Evolutionary conservation across 2,329 filamentous ascomycete species (phyloP), one percentile per base, ranked within the genome.

Genomic region (Pseudopyrenochaeta lycopersici): DNA sequence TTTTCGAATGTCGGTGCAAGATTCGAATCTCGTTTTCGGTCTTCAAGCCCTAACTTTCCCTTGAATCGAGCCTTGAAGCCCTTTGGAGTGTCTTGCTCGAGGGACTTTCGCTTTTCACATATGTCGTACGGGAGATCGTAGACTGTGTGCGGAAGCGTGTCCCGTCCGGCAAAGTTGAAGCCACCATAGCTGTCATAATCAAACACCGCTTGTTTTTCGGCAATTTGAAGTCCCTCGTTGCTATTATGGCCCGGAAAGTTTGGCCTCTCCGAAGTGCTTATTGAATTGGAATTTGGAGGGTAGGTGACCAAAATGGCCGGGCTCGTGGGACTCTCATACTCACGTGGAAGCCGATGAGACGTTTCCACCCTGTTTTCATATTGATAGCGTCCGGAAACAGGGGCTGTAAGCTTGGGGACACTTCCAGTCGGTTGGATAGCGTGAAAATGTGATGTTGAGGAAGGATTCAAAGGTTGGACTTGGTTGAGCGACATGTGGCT

Each of bases 71-170:
- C 31, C 21, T 9, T 27, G 4, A 50, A 52, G 5, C 32, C 15
- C 17, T 43, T 41, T 11, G 55, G 50, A 31, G 27, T 7, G 27
- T 44, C 23, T 2, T 35, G 29, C 18, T 54, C 52, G 21, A 30
- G 21, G 10, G 43, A 31, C 27, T 12, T 31, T 18, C 42, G 20
- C 12, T 20, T 38, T 7, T 23, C 9, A 10, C 41, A 55, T 7
- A 49, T 32, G 17, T 42, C 18, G 29, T 33, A 38, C 12, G 30
- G 35, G 10, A 51, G 35, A 5, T 33, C 40, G n/a, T 39, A 45
- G 15, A 45, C 40, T 14, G 39, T 30, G 15, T 10, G 14, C 9
- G 46, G 46, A 27, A 49, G 36, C 27, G 4, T 10, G 20, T 7
- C 17, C 4, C 11, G 20, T 17, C 17, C 11, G 9, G 7, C 17